Base-by-base conservation (phyloP, 2,329 filamentous ascomycete species). In the Orbilia blumenaviensis region DNA sequence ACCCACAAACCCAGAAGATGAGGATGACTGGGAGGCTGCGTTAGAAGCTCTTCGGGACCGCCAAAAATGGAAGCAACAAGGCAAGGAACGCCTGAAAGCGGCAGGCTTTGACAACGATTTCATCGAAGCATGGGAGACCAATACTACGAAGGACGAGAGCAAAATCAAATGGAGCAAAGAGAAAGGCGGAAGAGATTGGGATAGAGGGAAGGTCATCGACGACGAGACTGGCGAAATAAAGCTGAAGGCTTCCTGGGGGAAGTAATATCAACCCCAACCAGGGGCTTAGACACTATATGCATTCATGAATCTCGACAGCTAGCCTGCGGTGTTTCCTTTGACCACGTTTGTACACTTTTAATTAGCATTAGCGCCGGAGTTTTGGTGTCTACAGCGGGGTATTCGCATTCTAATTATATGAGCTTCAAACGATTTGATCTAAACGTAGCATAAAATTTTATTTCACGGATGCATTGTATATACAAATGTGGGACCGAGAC, bases 71-170 rank as follows among this genome's bases (percentile, higher is more conserved):
- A 89, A 89, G 80, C 86, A 89, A 78, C 88, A 90, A 79, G 92
- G 93, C 29, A 91, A 91, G 5, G 90, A 93, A 62, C 85, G 93
- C 71, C 84, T 97, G 74, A 89, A 89, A 34, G 88, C 88, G 18
- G 93, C 92, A 0, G 94, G 93, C 0, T 96, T 96, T 81, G 89
- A 88, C 0, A 91, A 93, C 14, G 88, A 89, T 3, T 88, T 93
- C 80, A 88, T 97, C 72, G 86, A 87, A 79, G 89, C 89, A 78
- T 93, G 91, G 89, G 89, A 90, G 81, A 89, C 86, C 60, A 87
- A 88, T 21, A 85, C 86, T 0, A 86, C 88, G 81, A 86, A 87
- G 64, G 84, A 86, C 38, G 88, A 90, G 76, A 87, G 89, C 38
- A 88, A 90, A 80, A 90, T 96, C 1, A 87, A 85, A 60, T 96